Conservation (phyloP, 176 grass and related monocot species). For the Cymbopogon citratus region DNA sequence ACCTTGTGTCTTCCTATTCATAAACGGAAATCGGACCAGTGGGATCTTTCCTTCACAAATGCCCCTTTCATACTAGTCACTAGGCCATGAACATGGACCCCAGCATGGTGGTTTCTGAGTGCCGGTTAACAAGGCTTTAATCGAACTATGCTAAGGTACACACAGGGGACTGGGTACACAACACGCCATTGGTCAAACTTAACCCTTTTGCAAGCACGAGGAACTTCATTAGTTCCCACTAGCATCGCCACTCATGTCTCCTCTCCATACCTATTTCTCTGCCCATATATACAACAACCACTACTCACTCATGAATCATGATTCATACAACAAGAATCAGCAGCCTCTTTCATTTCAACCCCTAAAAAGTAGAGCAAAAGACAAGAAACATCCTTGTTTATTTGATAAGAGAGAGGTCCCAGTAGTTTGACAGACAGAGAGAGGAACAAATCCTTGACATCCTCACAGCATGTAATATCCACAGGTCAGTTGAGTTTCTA, state of each 20-base stretch:
- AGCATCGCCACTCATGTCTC: slow-evolving; percentile 7
- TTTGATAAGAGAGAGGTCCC: background rate
- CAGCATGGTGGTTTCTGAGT: background rate
- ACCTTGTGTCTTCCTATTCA: background rate
- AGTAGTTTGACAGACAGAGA: slow-evolving; percentile 31
- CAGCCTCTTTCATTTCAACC: slow-evolving; percentile 2
- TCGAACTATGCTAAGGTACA: background rate
- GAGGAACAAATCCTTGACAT: slow-evolving; percentile 12
- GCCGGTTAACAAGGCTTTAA: background rate
- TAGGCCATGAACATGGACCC: background rate
- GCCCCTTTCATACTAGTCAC: background rate
- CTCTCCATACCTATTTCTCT: slow-evolving; percentile 10
- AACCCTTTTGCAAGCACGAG: background rate
- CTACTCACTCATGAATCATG: background rate
- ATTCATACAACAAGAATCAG: slow-evolving; percentile 23
- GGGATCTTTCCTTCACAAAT: background rate
- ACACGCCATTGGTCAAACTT: background rate
- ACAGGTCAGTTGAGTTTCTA: background rate
- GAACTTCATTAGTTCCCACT: slow-evolving; percentile 11
- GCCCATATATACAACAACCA: slow-evolving; percentile 13
- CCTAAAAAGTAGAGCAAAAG: background rate
- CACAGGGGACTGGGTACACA: background rate
- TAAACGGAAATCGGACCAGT: background rate
- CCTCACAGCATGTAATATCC: background rate
- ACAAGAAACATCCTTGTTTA: background rate